Percentiles rank a stretch among this genome's conserved stretches.
These are phyloP conservation scores for Beauveria scarabaeidicola DNA, from an alignment of 2,329 filamentous ascomycete species.

Conservation along the genomic window DNA sequence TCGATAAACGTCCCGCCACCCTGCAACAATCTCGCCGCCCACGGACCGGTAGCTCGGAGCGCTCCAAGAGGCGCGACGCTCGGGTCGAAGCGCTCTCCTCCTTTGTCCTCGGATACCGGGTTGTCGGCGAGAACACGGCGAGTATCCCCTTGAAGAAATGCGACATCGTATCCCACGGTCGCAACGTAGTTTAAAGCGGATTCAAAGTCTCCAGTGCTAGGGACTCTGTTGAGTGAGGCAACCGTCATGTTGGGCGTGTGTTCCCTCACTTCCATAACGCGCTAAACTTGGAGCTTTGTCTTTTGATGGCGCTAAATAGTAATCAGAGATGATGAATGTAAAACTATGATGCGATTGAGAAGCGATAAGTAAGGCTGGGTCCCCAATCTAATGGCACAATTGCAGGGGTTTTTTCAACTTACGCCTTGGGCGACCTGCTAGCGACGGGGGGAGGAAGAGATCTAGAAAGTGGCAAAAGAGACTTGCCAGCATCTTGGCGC, in stretches of 20 bases:
- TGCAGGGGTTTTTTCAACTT: no score
- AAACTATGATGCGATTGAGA: neutral
- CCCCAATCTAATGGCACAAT: no score
- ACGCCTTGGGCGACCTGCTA: no score
- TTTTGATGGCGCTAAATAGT: no score
- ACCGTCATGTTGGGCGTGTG: neutral
- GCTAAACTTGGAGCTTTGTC: neutral
- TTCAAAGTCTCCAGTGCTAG: neutral
- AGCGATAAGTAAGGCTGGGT: no score
- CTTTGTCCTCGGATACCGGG: neutral
- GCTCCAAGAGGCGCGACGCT: neutral
- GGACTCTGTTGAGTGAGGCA: neutral
- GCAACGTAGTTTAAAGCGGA: neutral
- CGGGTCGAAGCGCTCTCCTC: neutral
- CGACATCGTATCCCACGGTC: neutral
- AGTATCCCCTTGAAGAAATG: neutral
- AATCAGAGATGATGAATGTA: neutral
- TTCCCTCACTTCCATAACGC: neutral
- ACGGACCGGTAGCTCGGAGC: neutral
- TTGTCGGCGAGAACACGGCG: neutral
- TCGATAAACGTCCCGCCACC: neutral
- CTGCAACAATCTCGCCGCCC: neutral
- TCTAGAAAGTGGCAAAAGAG: no score
- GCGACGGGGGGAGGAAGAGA: no score
- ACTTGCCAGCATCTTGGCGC: no score